Base-by-base conservation (phyloP, 2,329 filamentous ascomycete genomes). In the Fusarium redolens region DNA sequence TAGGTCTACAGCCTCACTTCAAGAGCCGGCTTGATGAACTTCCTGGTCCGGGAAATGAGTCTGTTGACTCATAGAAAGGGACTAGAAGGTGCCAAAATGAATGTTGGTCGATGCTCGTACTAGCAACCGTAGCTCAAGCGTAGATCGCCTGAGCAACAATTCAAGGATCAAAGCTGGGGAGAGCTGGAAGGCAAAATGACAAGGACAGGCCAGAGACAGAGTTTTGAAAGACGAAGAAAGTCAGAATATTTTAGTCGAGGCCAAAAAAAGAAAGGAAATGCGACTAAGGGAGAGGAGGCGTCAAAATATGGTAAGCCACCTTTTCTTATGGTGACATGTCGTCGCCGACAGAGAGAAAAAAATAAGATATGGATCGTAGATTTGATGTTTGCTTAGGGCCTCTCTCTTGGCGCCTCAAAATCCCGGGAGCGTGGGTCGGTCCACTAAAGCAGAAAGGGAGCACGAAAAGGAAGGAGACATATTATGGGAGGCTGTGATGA, bases 1-100 rank as follows among this genome's bases (percentile, higher is more conserved):
- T 52, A 38, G 35, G 58, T 43, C 61, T 72, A 62, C 65, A 77
- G 74, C 68, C 72, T 77, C 75, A 77, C 74, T 69, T 37, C 35
- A 60, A 31, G 35, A 40, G 60, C 22, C 38, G 60, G 60, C 54
- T 67, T 73, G 71, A 68, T 48, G 64, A 65, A 62, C 62, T 67
- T 51, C 52, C 64, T 37, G 58, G 64, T 51, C 48, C 38, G 65
- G 74, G 74, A 77, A 76, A 77, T 77, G 75, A 77, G 68, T 41
- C 52, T 72, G 63, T 52, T 65, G 70, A 67, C 68, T 68, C 47
- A 40, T 51, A 61, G 59, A 50, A 41, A 58, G 33, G 28, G 54
- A 40, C 43, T 56, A 59, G 61, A 61, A 65, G 60, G 43, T 58
- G 54, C 66, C 45, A 65, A 60, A 72, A 58, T 65, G 59, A 62